Conservation (phyloP, 257 asterid genomes). For the Craterostigma plantagineum region DNA sequence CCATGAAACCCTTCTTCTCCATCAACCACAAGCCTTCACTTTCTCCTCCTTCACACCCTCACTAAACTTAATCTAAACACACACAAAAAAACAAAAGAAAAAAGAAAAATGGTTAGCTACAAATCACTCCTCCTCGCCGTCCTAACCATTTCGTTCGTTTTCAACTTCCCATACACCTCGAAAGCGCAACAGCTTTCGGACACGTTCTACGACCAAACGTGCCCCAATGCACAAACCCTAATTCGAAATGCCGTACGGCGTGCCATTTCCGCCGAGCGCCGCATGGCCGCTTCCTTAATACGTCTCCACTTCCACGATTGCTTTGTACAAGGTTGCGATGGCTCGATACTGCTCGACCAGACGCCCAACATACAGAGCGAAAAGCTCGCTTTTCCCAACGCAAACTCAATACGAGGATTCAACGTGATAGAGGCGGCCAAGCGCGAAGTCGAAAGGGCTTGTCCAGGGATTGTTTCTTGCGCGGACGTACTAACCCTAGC, state of each 20-base stretch:
- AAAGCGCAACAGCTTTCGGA: slow-evolving; percentile 16
- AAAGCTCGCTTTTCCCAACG: slow-evolving; percentile 19
- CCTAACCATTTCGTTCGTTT: no score
- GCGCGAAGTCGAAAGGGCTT: slow-evolving; percentile 18
- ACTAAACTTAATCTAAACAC: no score
- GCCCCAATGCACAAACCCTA: slow-evolving; percentile 17
- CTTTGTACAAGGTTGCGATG: slow-evolving; percentile 34
- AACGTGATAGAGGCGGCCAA: slow-evolving; percentile 26
- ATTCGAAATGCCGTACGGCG: slow-evolving; percentile 18
- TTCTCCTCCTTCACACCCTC: neutral
- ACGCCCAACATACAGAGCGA: slow-evolving; percentile 18
- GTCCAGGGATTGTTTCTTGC: slow-evolving; percentile 36
- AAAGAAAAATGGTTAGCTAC: no score
- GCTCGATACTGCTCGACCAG: slow-evolving; percentile 25
- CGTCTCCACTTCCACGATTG: slow-evolving; percentile 44
- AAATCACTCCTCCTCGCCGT: no score
- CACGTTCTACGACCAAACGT: slow-evolving; percentile 13
- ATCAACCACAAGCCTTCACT: no score
- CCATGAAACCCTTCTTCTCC: no score
- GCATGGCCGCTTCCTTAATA: slow-evolving; percentile 34
- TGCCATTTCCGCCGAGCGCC: slow-evolving; percentile 15
- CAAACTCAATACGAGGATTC: slow-evolving; percentile 18
- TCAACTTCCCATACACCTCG: no score
- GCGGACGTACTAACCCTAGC: slow-evolving; percentile 34
- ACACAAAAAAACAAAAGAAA: no score